Conservation (phyloP, 2,329 filamentous ascomycete species). For the Xylariaceae sp. region DNA sequence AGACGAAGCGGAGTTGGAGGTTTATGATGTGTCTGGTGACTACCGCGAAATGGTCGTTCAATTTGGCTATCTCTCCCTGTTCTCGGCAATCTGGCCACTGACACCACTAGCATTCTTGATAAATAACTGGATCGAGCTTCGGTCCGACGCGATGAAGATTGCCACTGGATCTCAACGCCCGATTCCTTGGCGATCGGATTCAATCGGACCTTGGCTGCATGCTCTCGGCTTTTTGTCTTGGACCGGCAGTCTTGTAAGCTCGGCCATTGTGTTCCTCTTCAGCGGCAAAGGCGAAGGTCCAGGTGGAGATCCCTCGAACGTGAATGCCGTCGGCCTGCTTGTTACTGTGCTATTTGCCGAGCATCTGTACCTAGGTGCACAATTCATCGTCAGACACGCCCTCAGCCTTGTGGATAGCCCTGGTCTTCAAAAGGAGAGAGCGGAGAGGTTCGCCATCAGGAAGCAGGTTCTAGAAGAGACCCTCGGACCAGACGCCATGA, state of each 20-base stretch:
- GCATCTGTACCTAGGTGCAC: constrained; percentile 79
- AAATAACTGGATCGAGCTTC: constrained; percentile 95
- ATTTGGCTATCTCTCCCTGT: constrained; percentile 78
- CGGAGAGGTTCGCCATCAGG: constrained; percentile 74
- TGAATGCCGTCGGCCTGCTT: constrained; percentile 77
- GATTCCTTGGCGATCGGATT: constrained; percentile 84
- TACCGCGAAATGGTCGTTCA: constrained; percentile 92
- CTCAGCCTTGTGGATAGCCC: constrained; percentile 81
- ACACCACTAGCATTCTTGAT: constrained; percentile 82
- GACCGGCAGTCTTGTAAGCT: constrained; percentile 84
- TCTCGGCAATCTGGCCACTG: constrained; percentile 93
- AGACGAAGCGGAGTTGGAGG: constrained; percentile 73
- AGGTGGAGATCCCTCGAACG: constrained; percentile 62
- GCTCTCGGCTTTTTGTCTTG: constrained; percentile 86
- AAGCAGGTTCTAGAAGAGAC: constrained; percentile 75
- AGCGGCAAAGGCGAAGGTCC: constrained; percentile 63
- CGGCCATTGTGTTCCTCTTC: constrained; percentile 88
- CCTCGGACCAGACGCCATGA: constrained; percentile 54
- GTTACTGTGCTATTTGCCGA: constrained; percentile 81
- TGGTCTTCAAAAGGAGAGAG: constrained; percentile 78
- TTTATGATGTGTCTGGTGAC: constrained; percentile 87
- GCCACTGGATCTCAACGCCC: constrained; percentile 84
- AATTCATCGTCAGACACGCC: constrained; percentile 66
- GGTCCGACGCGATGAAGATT: constrained; percentile 92
- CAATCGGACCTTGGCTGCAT: constrained; percentile 89